phyloP scores from a whole-genome alignment of 2,329 filamentous ascomycete genomes.

The Neopestalotiopsis sp. region DNA sequence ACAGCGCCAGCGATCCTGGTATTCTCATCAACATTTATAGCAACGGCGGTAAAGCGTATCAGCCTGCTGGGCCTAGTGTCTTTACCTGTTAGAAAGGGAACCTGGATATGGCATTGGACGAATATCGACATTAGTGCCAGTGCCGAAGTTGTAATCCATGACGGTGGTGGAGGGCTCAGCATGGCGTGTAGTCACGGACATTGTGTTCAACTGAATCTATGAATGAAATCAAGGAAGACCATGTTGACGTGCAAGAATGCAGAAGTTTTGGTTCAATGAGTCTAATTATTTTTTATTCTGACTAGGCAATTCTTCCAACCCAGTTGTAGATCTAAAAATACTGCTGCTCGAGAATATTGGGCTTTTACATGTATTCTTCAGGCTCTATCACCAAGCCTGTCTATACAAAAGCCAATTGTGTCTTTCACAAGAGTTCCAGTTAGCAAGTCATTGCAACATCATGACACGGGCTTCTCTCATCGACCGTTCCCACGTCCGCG shows the following conservation, averaged over 20 bases:
- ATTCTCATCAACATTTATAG: slow-evolving; percentile 51
- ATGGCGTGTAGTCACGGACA: too few relatives aligned
- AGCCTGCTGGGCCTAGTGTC: slow-evolving; percentile 20
- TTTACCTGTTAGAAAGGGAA: slow-evolving; percentile 17
- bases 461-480: neutral
- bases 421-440: neutral
- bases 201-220: too few relatives aligned
- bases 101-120: neutral
- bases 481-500: neutral
- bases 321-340: neutral
- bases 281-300: neutral
- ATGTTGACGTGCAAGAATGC: too few relatives aligned
- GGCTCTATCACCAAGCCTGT: neutral
- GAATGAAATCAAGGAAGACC: too few relatives aligned
- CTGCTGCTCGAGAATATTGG: neutral
- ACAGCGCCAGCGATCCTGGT: slow-evolving; percentile 41
- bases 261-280: neutral
- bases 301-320: neutral
- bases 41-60: slow-evolving; percentile 20
- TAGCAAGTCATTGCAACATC: neutral
- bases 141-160: too few relatives aligned
- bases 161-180: too few relatives aligned
- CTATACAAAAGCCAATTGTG: neutral
- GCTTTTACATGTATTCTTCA: neutral
- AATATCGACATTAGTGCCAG: neutral